Base-by-base conservation (phyloP, 768 basidiomycete genomes). In the Xerocomellus amylosporus region DNA sequence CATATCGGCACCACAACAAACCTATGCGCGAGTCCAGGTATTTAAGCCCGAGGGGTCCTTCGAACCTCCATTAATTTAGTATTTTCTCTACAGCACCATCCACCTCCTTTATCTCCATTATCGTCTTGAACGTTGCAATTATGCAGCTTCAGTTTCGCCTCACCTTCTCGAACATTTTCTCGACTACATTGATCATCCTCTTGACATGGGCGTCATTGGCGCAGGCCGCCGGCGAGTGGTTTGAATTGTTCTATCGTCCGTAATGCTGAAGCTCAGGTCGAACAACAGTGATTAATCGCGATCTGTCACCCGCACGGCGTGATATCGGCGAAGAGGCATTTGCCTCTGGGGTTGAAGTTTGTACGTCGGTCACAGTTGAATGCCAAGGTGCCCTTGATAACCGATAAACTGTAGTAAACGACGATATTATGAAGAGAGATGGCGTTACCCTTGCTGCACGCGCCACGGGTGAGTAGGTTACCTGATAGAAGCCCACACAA, bases 191-290 rank as follows among this genome's bases (percentile, higher is more conserved):
- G 9, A 14, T 51, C 38, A 19, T 49, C 31, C 37, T 60, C 39
- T 51, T 41, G 34, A 39, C 54, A 2, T 60, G 49, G 49, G 38
- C 54, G 6, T 38, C 53, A 17, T 48, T 38, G 46, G 53, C 10
- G 15, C 53, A 51, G 15, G 41, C 49, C 14, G 59, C 53, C 5
- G 53, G 58, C 52, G 26, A 51, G 59, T 61, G 1, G 13, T 33
- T 15, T 14, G 12, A 17, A 17, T 38, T 14, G 2, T 2, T 15
- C 6, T 22, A 8, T 22, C 41, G n/a, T 28, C 46, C 28, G 12
- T 17, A 31, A n/a, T 1, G 13, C 49, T 41, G 33, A 61, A 6
- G 14, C 46, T 26, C 12, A 5, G 14, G 17, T 24, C 12, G 12
- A 22, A 51, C n/a, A 8, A 2, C 24, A 60, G 59, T 50, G 1